Percentiles rank a stretch among this genome's conserved stretches.
These are phyloP conservation scores for Akanthomyces lecanii DNA, from an alignment of 2,329 filamentous ascomycete species.

Conservation along the genomic window DNA sequence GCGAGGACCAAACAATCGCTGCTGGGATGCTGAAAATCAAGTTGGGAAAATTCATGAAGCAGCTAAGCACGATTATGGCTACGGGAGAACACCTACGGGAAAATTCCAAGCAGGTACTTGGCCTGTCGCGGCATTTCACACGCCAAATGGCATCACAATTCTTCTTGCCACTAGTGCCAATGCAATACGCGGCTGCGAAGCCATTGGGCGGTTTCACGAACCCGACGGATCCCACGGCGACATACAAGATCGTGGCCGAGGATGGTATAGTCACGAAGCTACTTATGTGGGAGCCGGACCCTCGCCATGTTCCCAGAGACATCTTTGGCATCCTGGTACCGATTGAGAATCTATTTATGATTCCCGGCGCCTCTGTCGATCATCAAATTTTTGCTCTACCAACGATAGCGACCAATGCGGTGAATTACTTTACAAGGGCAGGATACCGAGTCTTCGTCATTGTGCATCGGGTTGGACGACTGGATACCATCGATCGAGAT, in stretches of 20 bases:
- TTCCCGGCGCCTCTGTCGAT: conserved; percentile 60
- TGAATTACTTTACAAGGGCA: conserved; percentile 58
- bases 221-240: conserved; percentile 41
- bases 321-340: conserved; percentile 10
- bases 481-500: conserved; percentile 40
- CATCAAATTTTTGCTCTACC: conserved; percentile 60
- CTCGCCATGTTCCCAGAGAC: conserved; percentile 25
- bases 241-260: conserved; percentile 43
- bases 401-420: conserved; percentile 58
- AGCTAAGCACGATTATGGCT: background rate
- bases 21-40: background rate
- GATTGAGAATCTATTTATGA: conserved; percentile 51
- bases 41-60: background rate
- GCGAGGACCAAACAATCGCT: background rate
- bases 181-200: conserved; percentile 50
- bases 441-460: conserved; percentile 58
- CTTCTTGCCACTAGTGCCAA: conserved; percentile 20
- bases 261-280: conserved; percentile 52
- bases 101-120: background rate
- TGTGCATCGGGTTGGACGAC: conserved; percentile 54
- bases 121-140: background rate
- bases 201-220: conserved; percentile 49
- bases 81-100: background rate
- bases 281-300: conserved; percentile 53
- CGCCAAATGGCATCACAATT: background rate